phyloP scores from a whole-genome alignment of 805 yeast genomes.

The Yarrowia sp. region DNA sequence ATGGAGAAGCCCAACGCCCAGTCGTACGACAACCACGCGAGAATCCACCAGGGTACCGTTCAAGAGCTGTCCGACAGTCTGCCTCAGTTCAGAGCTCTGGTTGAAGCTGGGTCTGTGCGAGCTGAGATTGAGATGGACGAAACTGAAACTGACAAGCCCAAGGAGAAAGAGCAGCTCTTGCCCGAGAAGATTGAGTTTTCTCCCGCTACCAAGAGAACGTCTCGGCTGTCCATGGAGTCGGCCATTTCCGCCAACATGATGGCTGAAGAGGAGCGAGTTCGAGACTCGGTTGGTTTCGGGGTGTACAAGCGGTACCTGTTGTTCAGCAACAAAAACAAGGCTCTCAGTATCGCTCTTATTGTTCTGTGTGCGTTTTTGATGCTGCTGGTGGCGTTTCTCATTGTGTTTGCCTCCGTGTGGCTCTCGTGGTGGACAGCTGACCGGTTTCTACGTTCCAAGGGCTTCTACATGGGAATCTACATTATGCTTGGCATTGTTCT shows the following conservation, averaged over 20 bases:
- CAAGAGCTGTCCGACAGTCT: constrained; percentile 59
- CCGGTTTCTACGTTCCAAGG: constrained; percentile 44
- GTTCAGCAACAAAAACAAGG: constrained; percentile 51
- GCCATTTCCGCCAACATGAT: constrained; percentile 29
- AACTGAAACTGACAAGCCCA: background rate
- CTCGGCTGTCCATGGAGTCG: constrained; percentile 26
- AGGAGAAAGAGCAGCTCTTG: background rate
- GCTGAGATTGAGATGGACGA: constrained; percentile 2
- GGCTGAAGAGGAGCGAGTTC: constrained; percentile 40
- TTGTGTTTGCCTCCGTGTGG: constrained; percentile 62
- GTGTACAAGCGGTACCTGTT: constrained; percentile 61
- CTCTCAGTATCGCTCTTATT: constrained; percentile 57
- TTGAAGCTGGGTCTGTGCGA: constrained; percentile 45
- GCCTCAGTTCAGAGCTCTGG: constrained; percentile 56
- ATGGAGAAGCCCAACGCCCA: constrained; percentile 59
- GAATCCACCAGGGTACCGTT: constrained; percentile 57
- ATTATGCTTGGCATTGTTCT: constrained; percentile 57
- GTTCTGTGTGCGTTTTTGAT: constrained; percentile 19
- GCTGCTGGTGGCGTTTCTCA: constrained; percentile 11
- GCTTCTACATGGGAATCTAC: constrained; percentile 68
- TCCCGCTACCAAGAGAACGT: constrained; percentile 4
- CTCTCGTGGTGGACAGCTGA: constrained; percentile 70
- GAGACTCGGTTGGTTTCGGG: constrained; percentile 44
- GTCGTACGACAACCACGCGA: constrained; percentile 1
- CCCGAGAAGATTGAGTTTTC: background rate